phyloP scores from a whole-genome alignment of 208 protist species.

The Leptomonas seymouri region DNA sequence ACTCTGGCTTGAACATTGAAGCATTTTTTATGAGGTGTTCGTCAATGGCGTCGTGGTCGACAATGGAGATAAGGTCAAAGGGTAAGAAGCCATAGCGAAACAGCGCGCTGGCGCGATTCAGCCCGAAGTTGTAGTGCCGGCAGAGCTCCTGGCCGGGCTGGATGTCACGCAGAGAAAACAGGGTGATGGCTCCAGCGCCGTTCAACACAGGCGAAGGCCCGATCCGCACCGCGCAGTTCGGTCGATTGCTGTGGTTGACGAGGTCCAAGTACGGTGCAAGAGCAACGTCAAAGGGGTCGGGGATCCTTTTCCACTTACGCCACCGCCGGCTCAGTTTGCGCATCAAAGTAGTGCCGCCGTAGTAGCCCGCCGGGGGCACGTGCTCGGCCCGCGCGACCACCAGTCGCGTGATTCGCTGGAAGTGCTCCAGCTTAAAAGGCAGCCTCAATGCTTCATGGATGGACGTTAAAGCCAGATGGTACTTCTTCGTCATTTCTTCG shows the following conservation, averaged over 20 bases:
- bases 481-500: slow-evolving; percentile 83
- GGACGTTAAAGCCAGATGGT: slow-evolving; percentile 58
- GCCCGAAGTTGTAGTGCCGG: slow-evolving; percentile 92
- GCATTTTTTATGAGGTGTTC: slow-evolving; percentile 72
- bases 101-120: slow-evolving; percentile 75
- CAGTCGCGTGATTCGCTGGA: slow-evolving; percentile 82
- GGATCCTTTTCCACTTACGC: slow-evolving; percentile 37
- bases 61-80: slow-evolving; percentile 91
- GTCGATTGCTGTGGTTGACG: slow-evolving; percentile 90
- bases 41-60: slow-evolving; percentile 79
- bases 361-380: slow-evolving; percentile 71
- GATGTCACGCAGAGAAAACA: slow-evolving; percentile 74
- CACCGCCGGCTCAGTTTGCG: slow-evolving; percentile 46
- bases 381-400: slow-evolving; percentile 83
- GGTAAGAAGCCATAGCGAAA: slow-evolving; percentile 93
- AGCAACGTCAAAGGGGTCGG: slow-evolving; percentile 57
- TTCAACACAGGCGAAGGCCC: slow-evolving; percentile 55
- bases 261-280: slow-evolving; percentile 84
- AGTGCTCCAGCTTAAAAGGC: slow-evolving; percentile 78
- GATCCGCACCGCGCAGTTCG: slow-evolving; percentile 75
- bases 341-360: slow-evolving; percentile 36
- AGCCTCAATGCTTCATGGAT: slow-evolving; percentile 61
- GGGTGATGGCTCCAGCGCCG: slow-evolving; percentile 69
- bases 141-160: slow-evolving; percentile 83
- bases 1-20: slow-evolving; percentile 60